Conservation (phyloP, 139 green algal genomes). For the Parachlorella kessleri region DNA sequence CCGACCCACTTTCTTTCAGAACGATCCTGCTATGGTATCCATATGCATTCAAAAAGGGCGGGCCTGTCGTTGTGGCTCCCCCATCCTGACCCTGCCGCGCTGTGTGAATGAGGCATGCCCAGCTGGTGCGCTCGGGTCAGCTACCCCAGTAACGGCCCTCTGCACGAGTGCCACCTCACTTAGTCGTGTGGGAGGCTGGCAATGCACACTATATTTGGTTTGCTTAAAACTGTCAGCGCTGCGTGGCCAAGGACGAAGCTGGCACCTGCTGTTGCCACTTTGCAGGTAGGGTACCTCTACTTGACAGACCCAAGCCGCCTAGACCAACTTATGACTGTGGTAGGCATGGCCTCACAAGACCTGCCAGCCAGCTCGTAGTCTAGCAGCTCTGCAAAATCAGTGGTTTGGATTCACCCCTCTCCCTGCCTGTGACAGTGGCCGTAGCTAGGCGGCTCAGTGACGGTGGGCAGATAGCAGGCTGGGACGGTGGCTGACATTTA, state of each 20-base stretch:
- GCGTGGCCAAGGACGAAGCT: not conserved
- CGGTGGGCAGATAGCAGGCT: too few species aligned
- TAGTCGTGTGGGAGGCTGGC: too few species aligned
- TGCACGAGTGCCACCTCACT: too few species aligned
- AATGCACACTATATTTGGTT: not conserved
- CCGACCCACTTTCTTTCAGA: not conserved
- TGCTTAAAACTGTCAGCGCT: not conserved
- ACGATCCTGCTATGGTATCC: slow-evolving; percentile 1
- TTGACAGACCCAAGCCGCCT: not conserved
- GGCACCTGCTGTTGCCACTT: not conserved
- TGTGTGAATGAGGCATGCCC: not conserved
- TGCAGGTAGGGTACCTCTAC: too few species aligned
- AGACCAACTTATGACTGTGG: not conserved
- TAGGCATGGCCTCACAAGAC: slow-evolving; percentile 2
- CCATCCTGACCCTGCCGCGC: not conserved
- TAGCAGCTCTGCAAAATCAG: too few species aligned
- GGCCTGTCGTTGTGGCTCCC: not conserved
- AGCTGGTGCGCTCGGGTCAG: not conserved
- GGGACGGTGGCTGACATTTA: too few species aligned
- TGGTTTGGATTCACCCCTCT: too few species aligned
- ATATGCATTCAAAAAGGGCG: not conserved
- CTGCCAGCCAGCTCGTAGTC: not conserved
- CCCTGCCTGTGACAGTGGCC: too few species aligned
- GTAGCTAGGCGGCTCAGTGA: too few species aligned
- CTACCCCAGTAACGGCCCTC: too few species aligned